These are phyloP conservation scores for Verticillium alfalfae DNA, from an alignment of 2,329 filamentous ascomycete species.

Conservation along the genomic window DNA sequence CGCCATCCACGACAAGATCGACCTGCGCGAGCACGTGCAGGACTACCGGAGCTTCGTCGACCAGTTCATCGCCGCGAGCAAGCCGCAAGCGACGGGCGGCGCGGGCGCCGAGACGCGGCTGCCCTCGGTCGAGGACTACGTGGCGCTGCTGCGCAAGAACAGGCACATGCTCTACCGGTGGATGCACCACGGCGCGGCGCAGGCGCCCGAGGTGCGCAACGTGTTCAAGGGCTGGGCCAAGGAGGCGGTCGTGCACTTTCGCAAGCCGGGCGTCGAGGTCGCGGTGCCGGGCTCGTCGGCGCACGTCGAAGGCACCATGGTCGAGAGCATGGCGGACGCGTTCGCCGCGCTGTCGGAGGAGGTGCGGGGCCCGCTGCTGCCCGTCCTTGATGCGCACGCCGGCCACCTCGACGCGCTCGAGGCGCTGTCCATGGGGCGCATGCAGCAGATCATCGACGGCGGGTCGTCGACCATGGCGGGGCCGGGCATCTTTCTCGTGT, in stretches of 20 bases:
- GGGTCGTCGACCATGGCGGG: conserved; percentile 37
- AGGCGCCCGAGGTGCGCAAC: conserved; percentile 59
- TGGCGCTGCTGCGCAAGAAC: conserved; percentile 60
- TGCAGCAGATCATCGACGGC: conserved; percentile 50
- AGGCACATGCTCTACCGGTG: conserved; percentile 61
- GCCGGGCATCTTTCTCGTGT: conserved; percentile 65
- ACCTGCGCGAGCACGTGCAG: conserved; percentile 63
- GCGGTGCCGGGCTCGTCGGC: conserved; percentile 29
- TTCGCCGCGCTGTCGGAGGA: conserved; percentile 39
- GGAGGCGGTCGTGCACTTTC: conserved; percentile 52
- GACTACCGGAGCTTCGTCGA: conserved; percentile 64
- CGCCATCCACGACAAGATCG: conserved; percentile 63
- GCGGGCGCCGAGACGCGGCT: conserved; percentile 13
- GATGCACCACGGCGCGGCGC: conserved; percentile 62
- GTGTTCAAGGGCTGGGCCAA: conserved; percentile 59
- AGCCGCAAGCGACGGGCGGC: conserved; percentile 28
- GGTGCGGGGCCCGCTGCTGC: conserved; percentile 38
- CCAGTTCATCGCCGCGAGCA: conserved; percentile 61
- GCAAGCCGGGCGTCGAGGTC: conserved; percentile 15
- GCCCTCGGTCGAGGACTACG: conserved; percentile 67
- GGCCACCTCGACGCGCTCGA: conserved; percentile 53
- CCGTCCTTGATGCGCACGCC: conserved; percentile 54
- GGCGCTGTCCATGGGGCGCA: conserved; percentile 44
- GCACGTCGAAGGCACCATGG: conserved; percentile 22
- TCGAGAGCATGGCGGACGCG: conserved; percentile 30